Evolutionary conservation across 164 flowering plant species (phyloP).

Genomic region (Vitis cinerea): DNA sequence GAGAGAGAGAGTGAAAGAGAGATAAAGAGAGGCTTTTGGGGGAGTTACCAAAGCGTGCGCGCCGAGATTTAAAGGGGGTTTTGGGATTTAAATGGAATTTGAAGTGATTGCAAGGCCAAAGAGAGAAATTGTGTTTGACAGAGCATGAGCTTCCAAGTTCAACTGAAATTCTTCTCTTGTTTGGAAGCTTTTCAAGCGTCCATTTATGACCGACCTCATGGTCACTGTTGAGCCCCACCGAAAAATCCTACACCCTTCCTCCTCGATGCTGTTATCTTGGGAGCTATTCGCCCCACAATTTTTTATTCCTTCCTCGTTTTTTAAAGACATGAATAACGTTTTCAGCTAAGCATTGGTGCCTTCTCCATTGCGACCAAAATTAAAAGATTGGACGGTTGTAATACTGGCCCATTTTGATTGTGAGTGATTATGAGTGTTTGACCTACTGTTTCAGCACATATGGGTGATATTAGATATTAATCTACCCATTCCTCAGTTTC

Average conservation of each 20-base stretch:
- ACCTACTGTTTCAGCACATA: no score
- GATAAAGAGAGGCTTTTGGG: background rate
- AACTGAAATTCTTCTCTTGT: background rate
- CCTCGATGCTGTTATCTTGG: no score
- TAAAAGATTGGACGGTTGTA: no score
- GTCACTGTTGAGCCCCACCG: conserved; percentile 11
- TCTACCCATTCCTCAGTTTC: no score
- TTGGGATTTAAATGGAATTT: background rate
- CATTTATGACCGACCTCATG: conserved; percentile 15
- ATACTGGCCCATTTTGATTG: no score
- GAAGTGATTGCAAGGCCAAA: background rate
- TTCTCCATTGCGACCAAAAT: no score
- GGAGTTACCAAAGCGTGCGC: background rate
- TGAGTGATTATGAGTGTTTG: no score
- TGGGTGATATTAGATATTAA: no score
- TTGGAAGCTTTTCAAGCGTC: conserved; percentile 5
- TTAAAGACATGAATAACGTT: no score
- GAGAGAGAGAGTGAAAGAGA: conserved; percentile 13
- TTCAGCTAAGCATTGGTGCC: no score
- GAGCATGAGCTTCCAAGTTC: background rate
- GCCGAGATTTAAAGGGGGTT: conserved; percentile 4
- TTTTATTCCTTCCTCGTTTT: no score
- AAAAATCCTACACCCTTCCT: background rate
- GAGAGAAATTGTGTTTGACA: background rate
- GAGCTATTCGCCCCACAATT: no score